Percentiles rank a stretch among this genome's conserved stretches.
Evolutionary conservation across 1,284 basidiomycete genomes (phyloP).

Genomic region (Moesziomyces sp.): DNA sequence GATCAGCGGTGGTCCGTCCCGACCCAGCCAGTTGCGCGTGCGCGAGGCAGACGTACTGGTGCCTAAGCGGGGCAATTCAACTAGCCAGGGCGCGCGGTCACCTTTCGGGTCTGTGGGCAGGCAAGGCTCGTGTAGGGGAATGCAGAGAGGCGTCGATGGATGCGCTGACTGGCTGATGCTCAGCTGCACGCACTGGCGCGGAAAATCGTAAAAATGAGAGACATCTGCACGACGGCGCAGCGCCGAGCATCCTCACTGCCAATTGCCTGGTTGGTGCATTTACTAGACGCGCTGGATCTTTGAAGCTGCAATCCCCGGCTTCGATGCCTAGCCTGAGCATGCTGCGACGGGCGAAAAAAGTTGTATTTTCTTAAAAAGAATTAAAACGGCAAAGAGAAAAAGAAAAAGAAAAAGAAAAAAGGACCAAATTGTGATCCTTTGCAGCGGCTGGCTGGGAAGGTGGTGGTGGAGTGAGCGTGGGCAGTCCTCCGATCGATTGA

Average conservation of each 20-base stretch:
- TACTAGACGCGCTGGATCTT: too few relatives aligned
- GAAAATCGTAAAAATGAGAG: not conserved
- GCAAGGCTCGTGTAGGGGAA: not conserved
- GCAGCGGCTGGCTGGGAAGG: too few relatives aligned
- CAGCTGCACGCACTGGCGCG: too few relatives aligned
- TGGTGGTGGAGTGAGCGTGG: not conserved
- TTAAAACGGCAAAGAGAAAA: not conserved
- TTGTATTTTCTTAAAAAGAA: not conserved
- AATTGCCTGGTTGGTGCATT: too few relatives aligned
- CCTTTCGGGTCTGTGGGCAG: not conserved
- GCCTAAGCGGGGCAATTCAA: not conserved
- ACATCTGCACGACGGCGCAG: not conserved
- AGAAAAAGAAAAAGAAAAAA: not conserved
- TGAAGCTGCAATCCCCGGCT: not conserved
- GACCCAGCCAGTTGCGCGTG: not conserved
- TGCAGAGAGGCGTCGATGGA: not conserved
- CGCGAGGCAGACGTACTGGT: not conserved
- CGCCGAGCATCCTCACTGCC: too few relatives aligned
- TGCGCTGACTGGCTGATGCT: too few relatives aligned
- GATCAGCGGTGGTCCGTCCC: not conserved
- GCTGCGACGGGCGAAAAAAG: not conserved
- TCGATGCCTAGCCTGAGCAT: not conserved
- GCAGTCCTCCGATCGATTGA: conserved; percentile 2
- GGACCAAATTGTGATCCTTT: too few relatives aligned
- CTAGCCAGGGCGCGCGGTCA: too few relatives aligned